Base-by-base conservation (phyloP, 148 eudicot genomes). In the Limonium bicolor region DNA sequence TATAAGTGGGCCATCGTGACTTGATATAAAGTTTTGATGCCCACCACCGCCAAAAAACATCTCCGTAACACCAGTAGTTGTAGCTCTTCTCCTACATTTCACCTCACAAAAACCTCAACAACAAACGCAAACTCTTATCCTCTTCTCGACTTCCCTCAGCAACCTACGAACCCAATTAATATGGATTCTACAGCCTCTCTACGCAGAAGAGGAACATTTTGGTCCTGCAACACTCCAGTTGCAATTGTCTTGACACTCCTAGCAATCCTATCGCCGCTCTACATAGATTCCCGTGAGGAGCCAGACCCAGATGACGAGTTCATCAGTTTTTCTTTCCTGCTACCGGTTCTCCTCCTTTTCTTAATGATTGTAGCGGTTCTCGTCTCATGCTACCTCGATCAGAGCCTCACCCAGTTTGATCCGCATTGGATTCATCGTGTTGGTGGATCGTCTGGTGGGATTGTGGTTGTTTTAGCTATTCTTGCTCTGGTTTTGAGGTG, bases 391-490 rank as follows among this genome's bases (percentile, higher is more conserved):
- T 83, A 48, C 59, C 1, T 62, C 18, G 97, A 83, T 26, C 62
- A 51, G 32, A 53, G 68, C 17, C 55, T 70, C 36, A 45, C 66
- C 51, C 58, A 73, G 74, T 80, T 77, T 26, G 97, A 83, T 28
- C 79, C 79, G 34, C 65, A 68, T 44, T 83, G 90, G 94, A 88
- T 88, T 36, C 78, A 77, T 53, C 68, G 94, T 24, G 71, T 73
- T 36, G 72, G 92, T 27, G 94, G 97, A 7, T 88, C 94, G 36
- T 72, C 94, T 28, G 67, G 74, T 41, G 97, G 97, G 43, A 65
- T 88, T 27, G 24, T 74, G 7, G 19, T 73, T 17, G 22, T 80
- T 43, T 74, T 88, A 14, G 23, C 72, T 20, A 18, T 88, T 57
- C 78, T 88, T 27, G 56, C 64, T 22, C 49, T 88, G 20, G 71